phyloP scores from a whole-genome alignment of 75 land plant genomes.

The Sequoiadendron giganteum region DNA sequence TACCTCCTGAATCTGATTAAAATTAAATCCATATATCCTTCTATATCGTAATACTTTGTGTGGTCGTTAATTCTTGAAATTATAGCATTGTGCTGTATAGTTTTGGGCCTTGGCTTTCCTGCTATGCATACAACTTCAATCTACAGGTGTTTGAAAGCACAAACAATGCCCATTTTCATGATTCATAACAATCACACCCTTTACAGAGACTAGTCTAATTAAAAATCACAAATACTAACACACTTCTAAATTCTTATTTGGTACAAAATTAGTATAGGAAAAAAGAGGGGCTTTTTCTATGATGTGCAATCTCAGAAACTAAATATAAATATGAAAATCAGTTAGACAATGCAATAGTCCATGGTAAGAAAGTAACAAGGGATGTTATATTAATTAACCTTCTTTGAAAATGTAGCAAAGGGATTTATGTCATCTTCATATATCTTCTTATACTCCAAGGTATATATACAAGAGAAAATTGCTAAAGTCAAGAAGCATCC shows the following conservation, averaged over 20 bases:
- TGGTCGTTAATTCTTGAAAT: neutral
- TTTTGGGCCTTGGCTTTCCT: neutral
- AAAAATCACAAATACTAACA: neutral
- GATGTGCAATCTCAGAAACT: neutral
- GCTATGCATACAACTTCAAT: neutral
- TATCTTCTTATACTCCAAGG: conserved; percentile 82
- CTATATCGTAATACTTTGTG: neutral
- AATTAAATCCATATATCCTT: too few relatives aligned
- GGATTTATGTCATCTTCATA: conserved; percentile 99
- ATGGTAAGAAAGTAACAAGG: neutral
- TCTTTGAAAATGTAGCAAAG: conserved; percentile 94
- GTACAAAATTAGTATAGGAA: neutral
- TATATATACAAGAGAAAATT: conserved; percentile 25
- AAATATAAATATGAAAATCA: neutral
- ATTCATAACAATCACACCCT: neutral
- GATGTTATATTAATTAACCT: conserved; percentile 44
- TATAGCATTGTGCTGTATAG: neutral
- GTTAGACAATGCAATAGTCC: neutral
- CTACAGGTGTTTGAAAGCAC: neutral
- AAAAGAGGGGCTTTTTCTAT: neutral
- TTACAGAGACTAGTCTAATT: neutral
- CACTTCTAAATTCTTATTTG: neutral
- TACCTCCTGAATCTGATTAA: too few relatives aligned
- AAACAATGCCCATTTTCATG: too few relatives aligned
- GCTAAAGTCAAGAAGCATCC: conserved; percentile 37